Conservation (phyloP, 1,139 yeast genomes). For the Geotrichum phurueaensis region DNA sequence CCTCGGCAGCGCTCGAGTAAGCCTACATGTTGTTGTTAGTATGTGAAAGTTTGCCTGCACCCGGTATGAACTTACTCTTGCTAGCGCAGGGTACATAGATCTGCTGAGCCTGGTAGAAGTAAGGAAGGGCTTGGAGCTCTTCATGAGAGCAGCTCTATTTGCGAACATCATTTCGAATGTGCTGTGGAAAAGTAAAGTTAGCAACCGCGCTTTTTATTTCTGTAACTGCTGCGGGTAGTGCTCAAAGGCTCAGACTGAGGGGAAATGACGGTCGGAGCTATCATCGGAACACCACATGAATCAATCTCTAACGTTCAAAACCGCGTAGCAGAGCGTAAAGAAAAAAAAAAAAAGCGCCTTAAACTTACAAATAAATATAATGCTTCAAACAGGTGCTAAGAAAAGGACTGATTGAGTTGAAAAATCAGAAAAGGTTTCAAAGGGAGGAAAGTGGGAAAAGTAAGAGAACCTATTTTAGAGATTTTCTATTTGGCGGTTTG, state of each 20-base stretch:
- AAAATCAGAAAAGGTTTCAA: background rate
- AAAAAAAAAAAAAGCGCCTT: background rate
- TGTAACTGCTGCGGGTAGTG: background rate
- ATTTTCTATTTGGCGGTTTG: background rate
- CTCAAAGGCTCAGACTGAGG: background rate
- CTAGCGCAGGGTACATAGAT: background rate
- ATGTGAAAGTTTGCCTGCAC: background rate
- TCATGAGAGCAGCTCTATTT: constrained; percentile 5
- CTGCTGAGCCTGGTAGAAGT: background rate
- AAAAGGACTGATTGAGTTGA: background rate
- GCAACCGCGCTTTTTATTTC: background rate
- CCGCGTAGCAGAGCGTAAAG: background rate
- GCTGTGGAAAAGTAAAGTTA: background rate
- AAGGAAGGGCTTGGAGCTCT: constrained; percentile 1
- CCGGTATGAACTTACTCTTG: background rate
- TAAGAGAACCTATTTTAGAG: background rate
- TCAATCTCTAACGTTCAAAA: background rate
- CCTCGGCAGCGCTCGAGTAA: constrained; percentile 23
- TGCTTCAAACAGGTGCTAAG: background rate
- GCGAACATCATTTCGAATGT: constrained; percentile 2
- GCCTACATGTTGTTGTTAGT: background rate
- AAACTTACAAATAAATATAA: background rate
- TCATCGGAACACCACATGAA: background rate
- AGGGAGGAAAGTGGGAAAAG: background rate
- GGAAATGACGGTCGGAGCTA: background rate